Percentiles rank a stretch among this genome's conserved stretches.
phyloP scores from a whole-genome alignment of 495 filamentous ascomycete species.

The Hyaloscypha finlandica region DNA sequence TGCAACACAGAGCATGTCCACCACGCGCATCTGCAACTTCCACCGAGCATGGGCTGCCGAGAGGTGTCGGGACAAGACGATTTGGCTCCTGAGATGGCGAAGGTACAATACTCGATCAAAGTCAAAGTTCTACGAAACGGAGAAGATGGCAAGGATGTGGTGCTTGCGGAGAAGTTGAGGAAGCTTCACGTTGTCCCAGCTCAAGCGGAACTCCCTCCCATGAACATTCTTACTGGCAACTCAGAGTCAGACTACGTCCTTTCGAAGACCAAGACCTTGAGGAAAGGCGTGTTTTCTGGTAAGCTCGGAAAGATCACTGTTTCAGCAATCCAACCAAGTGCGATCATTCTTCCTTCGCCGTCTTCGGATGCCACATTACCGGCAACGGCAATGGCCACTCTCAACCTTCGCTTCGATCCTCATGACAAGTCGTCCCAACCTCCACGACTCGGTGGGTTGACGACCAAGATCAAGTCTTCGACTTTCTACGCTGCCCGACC shows the following conservation, averaged over 20 bases:
- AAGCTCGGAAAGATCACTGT: slow-evolving; percentile 75
- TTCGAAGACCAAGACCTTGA: slow-evolving; percentile 73
- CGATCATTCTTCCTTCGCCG: slow-evolving; percentile 59
- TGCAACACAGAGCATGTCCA: slow-evolving; percentile 58
- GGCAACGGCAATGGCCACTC: slow-evolving; percentile 60
- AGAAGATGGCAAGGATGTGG: slow-evolving; percentile 44
- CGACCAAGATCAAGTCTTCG: slow-evolving; percentile 68
- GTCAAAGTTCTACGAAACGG: slow-evolving; percentile 44
- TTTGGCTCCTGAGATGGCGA: slow-evolving; percentile 78
- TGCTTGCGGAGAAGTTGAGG: slow-evolving; percentile 37
- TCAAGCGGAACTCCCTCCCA: slow-evolving; percentile 71
- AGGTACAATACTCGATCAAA: slow-evolving; percentile 72
- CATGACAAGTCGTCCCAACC: slow-evolving; percentile 56
- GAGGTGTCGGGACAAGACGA: slow-evolving; percentile 65
- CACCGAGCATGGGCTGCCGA: slow-evolving; percentile 75
- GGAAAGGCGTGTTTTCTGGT: slow-evolving; percentile 74
- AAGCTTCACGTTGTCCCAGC: slow-evolving; percentile 79
- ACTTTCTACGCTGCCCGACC: slow-evolving; percentile 68
- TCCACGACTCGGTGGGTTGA: slow-evolving; percentile 66
- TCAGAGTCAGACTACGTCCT: slow-evolving; percentile 70
- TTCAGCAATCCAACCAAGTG: slow-evolving; percentile 70
- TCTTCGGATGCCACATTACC: slow-evolving; percentile 36
- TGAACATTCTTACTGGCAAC: slow-evolving; percentile 61
- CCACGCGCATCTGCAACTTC: slow-evolving; percentile 74
- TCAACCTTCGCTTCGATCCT: slow-evolving; percentile 72